phyloP scores from a whole-genome alignment of 768 basidiomycete species.

The Heimioporus sp. region DNA sequence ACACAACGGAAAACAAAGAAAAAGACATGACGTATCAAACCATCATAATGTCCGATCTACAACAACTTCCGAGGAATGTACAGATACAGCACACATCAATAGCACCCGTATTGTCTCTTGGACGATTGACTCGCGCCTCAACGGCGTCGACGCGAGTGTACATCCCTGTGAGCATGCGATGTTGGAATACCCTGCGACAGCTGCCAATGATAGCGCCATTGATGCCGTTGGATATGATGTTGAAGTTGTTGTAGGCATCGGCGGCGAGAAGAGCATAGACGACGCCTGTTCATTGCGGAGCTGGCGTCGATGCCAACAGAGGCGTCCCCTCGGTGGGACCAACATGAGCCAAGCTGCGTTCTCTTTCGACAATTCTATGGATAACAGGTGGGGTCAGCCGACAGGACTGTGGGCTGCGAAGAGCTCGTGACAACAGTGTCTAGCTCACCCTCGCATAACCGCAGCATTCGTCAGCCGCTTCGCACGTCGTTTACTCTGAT shows the following conservation, averaged over 20 bases:
- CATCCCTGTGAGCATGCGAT: background rate
- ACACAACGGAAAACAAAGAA: too few species aligned
- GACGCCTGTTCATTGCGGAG: conserved; percentile 5
- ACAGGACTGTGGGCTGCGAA: background rate
- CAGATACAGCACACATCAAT: too few species aligned
- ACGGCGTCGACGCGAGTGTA: conserved; percentile 4
- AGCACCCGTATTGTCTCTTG: conserved; percentile 7
- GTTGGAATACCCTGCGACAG: background rate
- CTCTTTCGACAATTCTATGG: conserved; percentile 55
- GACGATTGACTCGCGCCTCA: conserved; percentile 10
- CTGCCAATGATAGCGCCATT: conserved; percentile 10
- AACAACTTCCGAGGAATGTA: too few species aligned
- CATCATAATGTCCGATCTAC: too few species aligned
- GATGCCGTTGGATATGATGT: conserved; percentile 16
- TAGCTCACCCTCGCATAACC: conserved; percentile 70
- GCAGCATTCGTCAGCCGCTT: conserved; percentile 68
- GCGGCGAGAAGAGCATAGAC: conserved; percentile 7
- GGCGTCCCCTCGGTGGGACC: conserved; percentile 36
- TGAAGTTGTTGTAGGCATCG: conserved; percentile 15
- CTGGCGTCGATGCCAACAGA: conserved; percentile 23
- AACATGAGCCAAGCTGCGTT: conserved; percentile 34
- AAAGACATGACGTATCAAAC: too few species aligned
- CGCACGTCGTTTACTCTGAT: conserved; percentile 74
- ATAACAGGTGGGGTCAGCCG: background rate
- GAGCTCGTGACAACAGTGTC: background rate